Evolutionary conservation across 371 early-diverging fungal species (phyloP), one percentile per base, ranked within the genome.

Genomic region (Racocetra persica): DNA sequence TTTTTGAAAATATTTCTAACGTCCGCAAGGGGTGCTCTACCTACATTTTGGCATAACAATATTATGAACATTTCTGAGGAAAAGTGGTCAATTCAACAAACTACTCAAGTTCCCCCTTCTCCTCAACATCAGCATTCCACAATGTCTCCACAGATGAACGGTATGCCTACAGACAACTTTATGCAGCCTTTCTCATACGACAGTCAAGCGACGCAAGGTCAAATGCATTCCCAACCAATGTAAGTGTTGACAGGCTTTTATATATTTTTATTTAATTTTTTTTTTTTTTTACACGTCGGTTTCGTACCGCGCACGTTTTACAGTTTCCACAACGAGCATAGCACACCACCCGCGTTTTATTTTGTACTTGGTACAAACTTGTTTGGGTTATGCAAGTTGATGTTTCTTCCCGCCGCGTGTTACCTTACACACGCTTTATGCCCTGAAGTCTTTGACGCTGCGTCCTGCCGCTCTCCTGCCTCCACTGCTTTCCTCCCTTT

Each of bases 1-100:
- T 66, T 24, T 66, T 66, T 66, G 28, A 66, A 66, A 28, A 38
- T 45, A 45, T 45, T 11, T 45, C 13, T 45, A 45, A 45, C 49
- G 49, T 45, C 49, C 13, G 49, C 49, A 45, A 45, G 49, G 49
- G 49, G 49, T 45, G 11, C 11, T 45, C 2, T 45, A 45, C 49
- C 49, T 45, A 45, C 2, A 11, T 45, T 45, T 45, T 13, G 49
- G 49, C 49, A 18, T 38, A 20, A n/a, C 28, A 16, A 26, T 74
- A 59, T n/a, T 26, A 74, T 74, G 75, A 74, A 59, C 22, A 57
- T 74, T 74, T 14, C 74, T 49, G 79, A 78, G 51, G 79, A 78
- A 66, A 78, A 78, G 79, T 78, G 79, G 79, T 54, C 54, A n/a
- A 52, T 78, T 51, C 79, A 78, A 52, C 79, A 79, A 54, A 28